Base-by-base conservation (phyloP, 192 early-diverging fungal genomes). In the Lobosporangium transversale region DNA sequence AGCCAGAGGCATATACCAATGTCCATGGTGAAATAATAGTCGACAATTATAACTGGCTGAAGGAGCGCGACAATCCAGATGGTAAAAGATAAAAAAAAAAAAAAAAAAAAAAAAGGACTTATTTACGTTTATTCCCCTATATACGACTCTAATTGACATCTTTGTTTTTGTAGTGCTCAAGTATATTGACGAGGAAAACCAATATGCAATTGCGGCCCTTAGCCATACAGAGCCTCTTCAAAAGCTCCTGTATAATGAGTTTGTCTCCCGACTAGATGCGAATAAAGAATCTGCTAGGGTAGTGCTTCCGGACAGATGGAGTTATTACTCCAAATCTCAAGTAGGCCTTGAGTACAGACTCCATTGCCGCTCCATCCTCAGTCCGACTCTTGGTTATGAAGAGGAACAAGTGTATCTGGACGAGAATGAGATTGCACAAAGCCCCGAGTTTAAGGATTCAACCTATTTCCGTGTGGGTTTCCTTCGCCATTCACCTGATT, bases 201-300 rank as follows among this genome's bases (percentile, higher is more conserved):
- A 78, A 5, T 89, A 89, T 54, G 58, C 87, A 1, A 47, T 64
- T 26, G 69, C 66, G n/a, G 53, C 86, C 17, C 64, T 89, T 23
- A 78, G 68, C 42, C 70, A 78, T 53, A 82, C 86, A 2, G 82
- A 80, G 27, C 80, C 86, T 2, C 54, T 88, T 23, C 86, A 86
- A 58, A 82, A 79, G 26, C 50, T 84, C n/a, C 66, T 88, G 20
- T 88, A 88, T 60, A 87, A 84, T 59, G 87, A 89, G 57, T 89
- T 89, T 71, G 83, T 89, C 18, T 83, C 83, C n/a, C 69, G 87
- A 17, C 48, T 89, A 12, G 85, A 89, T 54, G 83, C 86, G 24
- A 68, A 71, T 27, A 87, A 88, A 56, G 62, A 79, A 51, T 81
- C 86, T 17, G 79, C 85, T 0, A 58, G 44, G 11, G 79, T 86